Evolutionary conservation across 495 filamentous ascomycete species (phyloP).

Genomic region (Letharia columbiana): DNA sequence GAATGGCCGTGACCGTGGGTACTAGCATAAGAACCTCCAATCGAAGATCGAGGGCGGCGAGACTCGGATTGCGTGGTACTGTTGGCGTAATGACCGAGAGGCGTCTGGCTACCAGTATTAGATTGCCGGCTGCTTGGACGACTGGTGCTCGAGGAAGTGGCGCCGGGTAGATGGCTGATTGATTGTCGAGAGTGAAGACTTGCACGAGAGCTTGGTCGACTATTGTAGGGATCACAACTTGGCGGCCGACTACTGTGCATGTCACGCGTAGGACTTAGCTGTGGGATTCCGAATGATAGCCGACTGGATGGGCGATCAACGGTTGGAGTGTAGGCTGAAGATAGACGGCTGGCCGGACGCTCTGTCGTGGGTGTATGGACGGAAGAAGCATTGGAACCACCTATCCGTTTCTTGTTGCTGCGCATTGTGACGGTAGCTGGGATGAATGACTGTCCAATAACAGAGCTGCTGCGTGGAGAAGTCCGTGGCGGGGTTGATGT

Average conservation of each 20-base stretch:
- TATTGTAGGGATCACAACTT: conserved; percentile 27
- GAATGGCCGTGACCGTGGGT: conserved; percentile 39
- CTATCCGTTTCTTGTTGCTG: conserved; percentile 56
- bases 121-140: conserved; percentile 63
- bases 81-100: conserved; percentile 40
- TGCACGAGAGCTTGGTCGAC: conserved; percentile 42
- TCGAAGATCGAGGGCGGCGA: conserved; percentile 46
- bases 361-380: conserved; percentile 39
- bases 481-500: conserved; percentile 69
- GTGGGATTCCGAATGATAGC: conserved; percentile 43
- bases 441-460: conserved; percentile 48
- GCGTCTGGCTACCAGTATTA: conserved; percentile 56
- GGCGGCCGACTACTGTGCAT: conserved; percentile 23
- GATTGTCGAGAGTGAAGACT: conserved; percentile 34
- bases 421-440: conserved; percentile 70
- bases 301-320: conserved; percentile 30
- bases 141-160: conserved; percentile 38
- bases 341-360: conserved; percentile 28
- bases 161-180: conserved; percentile 22
- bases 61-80: conserved; percentile 31
- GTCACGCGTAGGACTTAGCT: conserved; percentile 28
- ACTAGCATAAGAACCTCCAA: conserved; percentile 36
- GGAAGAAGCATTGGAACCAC: conserved; percentile 52
- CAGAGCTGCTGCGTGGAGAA: conserved; percentile 58
- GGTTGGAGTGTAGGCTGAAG: conserved; percentile 33